Evolutionary conservation across 805 yeast species (phyloP).

Genomic region (Isabelozyma heimii): DNA sequence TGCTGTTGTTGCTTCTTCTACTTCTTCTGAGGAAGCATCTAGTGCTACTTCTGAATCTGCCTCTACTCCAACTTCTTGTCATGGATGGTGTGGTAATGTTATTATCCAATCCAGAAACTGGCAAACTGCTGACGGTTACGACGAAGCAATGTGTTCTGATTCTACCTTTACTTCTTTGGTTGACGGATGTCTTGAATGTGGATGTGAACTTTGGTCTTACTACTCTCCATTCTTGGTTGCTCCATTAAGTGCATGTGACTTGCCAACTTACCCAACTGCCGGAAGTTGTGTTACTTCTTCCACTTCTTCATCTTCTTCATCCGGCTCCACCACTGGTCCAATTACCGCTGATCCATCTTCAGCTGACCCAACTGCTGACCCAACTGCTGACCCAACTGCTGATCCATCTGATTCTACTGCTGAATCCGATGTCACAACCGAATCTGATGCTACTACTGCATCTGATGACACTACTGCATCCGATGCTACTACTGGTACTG

Average conservation of each 20-base stretch:
- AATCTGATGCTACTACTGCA: neutral
- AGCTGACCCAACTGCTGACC: neutral
- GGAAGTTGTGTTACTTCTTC: conserved; percentile 6
- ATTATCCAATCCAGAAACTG: neutral
- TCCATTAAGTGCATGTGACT: conserved; percentile 28
- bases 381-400: neutral
- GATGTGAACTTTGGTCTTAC: conserved; percentile 39
- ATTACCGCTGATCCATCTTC: neutral
- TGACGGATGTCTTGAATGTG: conserved; percentile 36
- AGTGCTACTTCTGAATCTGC: conserved; percentile 23
- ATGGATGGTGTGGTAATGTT: conserved; percentile 15
- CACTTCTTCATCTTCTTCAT: neutral
- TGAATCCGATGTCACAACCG: neutral
- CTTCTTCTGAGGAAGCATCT: too few relatives aligned
- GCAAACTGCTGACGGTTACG: conserved; percentile 15
- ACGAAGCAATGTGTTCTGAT: conserved; percentile 17
- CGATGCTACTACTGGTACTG: conserved; percentile 10
- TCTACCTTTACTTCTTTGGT: conserved; percentile 23
- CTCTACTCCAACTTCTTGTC: conserved; percentile 25
- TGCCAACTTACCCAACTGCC: conserved; percentile 25
- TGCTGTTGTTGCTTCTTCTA: too few relatives aligned
- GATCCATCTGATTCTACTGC: neutral
- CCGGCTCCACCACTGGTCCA: neutral
- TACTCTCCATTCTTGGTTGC: conserved; percentile 26
- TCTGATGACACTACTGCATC: neutral